These are phyloP conservation scores for Lactarius tabidus DNA, from an alignment of 768 basidiomycete species.

Conservation along the genomic window DNA sequence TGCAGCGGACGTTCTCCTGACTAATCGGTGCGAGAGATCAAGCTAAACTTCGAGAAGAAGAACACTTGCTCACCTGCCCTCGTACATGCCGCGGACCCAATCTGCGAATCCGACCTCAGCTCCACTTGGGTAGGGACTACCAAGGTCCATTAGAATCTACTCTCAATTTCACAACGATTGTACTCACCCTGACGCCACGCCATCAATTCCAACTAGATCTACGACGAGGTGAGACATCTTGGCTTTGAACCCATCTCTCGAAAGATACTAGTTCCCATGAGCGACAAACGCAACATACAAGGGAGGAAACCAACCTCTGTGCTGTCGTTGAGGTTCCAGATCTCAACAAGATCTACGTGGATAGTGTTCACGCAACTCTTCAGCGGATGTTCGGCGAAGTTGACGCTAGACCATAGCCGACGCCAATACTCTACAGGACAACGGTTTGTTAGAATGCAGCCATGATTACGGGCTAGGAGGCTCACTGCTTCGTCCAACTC, in stretches of 20 bases:
- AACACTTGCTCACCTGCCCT: background rate
- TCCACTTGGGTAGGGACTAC: background rate
- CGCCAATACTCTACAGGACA: constrained; percentile 1
- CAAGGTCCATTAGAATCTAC: background rate
- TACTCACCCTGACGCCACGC: background rate
- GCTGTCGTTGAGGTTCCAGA: constrained; percentile 9
- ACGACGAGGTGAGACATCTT: constrained; percentile 10
- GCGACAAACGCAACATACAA: background rate
- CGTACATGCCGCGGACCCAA: background rate
- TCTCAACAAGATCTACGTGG: constrained; percentile 3
- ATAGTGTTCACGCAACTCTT: constrained; percentile 1
- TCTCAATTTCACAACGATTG: no score
- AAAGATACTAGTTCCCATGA: constrained; percentile 5
- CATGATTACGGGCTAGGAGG: background rate
- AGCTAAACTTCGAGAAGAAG: no score
- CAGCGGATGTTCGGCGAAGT: background rate
- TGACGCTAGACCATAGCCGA: background rate
- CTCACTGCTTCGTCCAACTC: constrained; percentile 8
- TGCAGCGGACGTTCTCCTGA: background rate
- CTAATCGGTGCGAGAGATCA: background rate
- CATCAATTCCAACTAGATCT: background rate
- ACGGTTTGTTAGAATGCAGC: background rate
- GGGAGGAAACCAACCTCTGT: background rate
- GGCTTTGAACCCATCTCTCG: background rate
- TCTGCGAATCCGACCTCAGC: background rate